Evolutionary conservation across 345 rosid genomes (phyloP).

Genomic region (Populus tremula): DNA sequence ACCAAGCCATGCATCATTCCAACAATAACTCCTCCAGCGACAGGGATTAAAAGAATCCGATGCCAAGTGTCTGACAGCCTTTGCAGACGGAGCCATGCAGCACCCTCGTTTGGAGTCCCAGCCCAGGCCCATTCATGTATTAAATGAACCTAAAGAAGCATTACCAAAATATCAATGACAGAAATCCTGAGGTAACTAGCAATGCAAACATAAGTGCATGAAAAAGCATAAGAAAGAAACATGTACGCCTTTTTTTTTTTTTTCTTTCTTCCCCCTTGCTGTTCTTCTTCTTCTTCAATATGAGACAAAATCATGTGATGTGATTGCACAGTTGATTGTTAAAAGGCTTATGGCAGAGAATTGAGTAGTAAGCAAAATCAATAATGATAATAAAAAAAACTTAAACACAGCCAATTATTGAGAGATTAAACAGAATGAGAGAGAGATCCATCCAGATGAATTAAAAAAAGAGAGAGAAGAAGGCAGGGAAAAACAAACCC

Average conservation of each 20-base stretch:
- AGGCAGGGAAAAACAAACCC: conserved; percentile 41
- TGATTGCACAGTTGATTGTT: too few relatives aligned
- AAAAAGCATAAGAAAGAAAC: too few relatives aligned
- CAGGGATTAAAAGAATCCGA: conserved; percentile 85
- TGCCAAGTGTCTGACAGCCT: conserved; percentile 92
- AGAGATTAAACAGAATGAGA: not conserved
- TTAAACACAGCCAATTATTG: not conserved
- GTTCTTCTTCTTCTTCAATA: too few relatives aligned
- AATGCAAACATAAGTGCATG: too few relatives aligned
- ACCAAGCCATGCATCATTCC: conserved; percentile 98
- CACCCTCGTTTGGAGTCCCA: conserved; percentile 94
- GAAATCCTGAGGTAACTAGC: not conserved
- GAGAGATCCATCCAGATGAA: too few relatives aligned
- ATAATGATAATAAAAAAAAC: too few relatives aligned
- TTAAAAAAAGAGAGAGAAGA: not conserved
- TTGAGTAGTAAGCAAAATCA: too few relatives aligned
- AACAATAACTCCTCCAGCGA: conserved; percentile 89
- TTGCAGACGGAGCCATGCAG: conserved; percentile 96
- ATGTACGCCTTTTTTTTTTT: too few relatives aligned
- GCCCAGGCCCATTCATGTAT: conserved; percentile 99
- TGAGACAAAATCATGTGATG: too few relatives aligned
- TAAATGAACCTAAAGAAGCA: conserved; percentile 61
- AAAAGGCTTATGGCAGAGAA: too few relatives aligned
- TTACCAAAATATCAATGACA: not conserved
- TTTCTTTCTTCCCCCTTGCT: too few relatives aligned